These are phyloP conservation scores for Alloteropsis semialata DNA, from an alignment of 176 grass and related monocot species.

Conservation along the genomic window DNA sequence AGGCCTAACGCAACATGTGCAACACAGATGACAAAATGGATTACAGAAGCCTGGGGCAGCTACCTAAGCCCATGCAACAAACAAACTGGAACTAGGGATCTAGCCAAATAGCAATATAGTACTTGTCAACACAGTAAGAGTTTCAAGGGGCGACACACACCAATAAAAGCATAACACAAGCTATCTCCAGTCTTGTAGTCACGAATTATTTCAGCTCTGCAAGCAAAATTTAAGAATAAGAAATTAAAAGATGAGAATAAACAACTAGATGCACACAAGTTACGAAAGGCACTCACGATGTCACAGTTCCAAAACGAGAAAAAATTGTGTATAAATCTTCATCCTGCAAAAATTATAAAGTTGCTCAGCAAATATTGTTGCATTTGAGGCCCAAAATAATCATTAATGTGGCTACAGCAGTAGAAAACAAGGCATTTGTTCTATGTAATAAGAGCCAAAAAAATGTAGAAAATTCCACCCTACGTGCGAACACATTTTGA, in stretches of 20 bases:
- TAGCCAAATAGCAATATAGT: constrained; percentile 22
- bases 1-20: neutral
- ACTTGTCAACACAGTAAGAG: neutral
- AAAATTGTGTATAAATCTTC: constrained; percentile 97
- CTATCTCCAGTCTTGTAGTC: constrained; percentile 94
- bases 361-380: neutral
- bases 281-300: constrained; percentile 63
- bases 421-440: neutral
- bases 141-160: neutral
- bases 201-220: constrained; percentile 90
- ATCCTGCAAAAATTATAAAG: constrained; percentile 50
- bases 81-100: constrained; percentile 17
- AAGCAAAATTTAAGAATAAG: constrained; percentile 16
- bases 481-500: neutral
- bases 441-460: neutral
- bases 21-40: neutral
- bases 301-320: constrained; percentile 92
- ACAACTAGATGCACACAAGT: constrained; percentile 6
- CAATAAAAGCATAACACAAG: constrained; percentile 97
- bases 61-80: neutral
- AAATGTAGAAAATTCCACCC: neutral
- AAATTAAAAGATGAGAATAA: constrained; percentile 19
- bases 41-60: neutral
- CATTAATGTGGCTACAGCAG: neutral
- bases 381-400: neutral